phyloP scores from a whole-genome alignment of 345 rosid species.

The Pistacia integerrima region DNA sequence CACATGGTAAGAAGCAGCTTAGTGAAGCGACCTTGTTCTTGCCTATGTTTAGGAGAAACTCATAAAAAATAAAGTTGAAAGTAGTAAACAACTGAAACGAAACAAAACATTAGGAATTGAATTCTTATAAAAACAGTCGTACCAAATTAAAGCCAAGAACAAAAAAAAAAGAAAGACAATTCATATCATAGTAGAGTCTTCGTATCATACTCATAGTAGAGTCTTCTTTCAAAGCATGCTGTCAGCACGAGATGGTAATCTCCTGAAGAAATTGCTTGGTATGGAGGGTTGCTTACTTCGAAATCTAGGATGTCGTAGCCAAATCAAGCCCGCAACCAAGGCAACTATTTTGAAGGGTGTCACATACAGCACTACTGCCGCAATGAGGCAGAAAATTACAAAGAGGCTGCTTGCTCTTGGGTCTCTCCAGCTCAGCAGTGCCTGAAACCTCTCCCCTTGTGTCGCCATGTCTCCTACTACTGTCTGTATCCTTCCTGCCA shows the following conservation, averaged over 20 bases:
- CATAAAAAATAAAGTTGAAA: not conserved
- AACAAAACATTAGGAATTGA: not conserved
- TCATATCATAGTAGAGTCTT: not conserved
- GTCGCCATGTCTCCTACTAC: constrained; percentile 86
- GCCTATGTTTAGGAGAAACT: not conserved
- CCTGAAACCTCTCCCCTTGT: constrained; percentile 80
- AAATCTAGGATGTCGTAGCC: constrained; percentile 84
- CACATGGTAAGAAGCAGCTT: not conserved
- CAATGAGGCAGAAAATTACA: constrained; percentile 61
- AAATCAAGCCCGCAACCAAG: constrained; percentile 57
- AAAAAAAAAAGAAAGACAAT: not conserved
- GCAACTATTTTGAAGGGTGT: constrained; percentile 73
- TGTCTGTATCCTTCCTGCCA: constrained; percentile 82
- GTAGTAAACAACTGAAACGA: not conserved
- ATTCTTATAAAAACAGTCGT: not conserved
- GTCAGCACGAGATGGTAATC: constrained; percentile 76
- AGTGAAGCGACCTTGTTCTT: not conserved
- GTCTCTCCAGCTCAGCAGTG: constrained; percentile 80
- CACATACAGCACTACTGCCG: constrained; percentile 65
- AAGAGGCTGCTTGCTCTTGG: constrained; percentile 80
- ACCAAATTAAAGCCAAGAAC: too few species aligned
- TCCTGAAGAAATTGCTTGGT: constrained; percentile 85
- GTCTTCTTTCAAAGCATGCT: constrained; percentile 56
- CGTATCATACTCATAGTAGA: not conserved
- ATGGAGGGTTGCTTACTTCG: constrained; percentile 84